Base-by-base conservation (phyloP, 345 rosid species). In the Aethionema arabicum region DNA sequence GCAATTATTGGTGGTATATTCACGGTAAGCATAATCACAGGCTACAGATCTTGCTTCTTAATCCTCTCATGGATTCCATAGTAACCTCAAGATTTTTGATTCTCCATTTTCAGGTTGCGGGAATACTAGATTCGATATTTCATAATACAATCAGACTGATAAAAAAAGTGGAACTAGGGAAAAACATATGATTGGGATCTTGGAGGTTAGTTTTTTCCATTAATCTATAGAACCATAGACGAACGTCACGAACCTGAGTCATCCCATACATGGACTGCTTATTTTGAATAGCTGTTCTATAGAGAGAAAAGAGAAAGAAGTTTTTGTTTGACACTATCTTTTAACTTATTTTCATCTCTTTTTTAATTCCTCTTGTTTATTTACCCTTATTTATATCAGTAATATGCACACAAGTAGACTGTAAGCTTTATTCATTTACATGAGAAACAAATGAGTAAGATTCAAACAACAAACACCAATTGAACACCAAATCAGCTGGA, bases 1-100 rank as follows among this genome's bases (percentile, higher is more conserved):
- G 99, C 99, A 68, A 93, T 90, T 31, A 84, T 93, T 32, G 99
- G 97, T 29, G 99, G 99, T 39, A 72, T 93, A 66, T 93, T 93
- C 85, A 93, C 97, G 84, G 97, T 93, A 50, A 53, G 97, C 82
- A 43, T 46, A 11, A 45, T 63, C 52, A 36, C 11, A 30, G 9
- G 21, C 32, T 11, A 39, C 29, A 21, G 27, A 21, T 1, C 11
- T 70, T 56, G 38, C 40, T 49, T 32, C 33, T 35, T 54, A 11
- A 12, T 61, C 8, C 59, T 29, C 30, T 27, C 36, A 12, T 48
- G 43, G 52, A 40, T 40, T 56, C 45, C 21, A 40, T 37, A 14
- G 16, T 54, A 42, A 44, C 41, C 41, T 40, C 8, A 4, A 4
- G 10, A 51, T 60, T 35, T 35, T 13, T 6, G 32, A 35, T 6